Percentiles rank a stretch among this genome's conserved stretches.
Conservation (phyloP, 2,329 filamentous ascomycete species). For the Stemphylium vesicarium region DNA sequence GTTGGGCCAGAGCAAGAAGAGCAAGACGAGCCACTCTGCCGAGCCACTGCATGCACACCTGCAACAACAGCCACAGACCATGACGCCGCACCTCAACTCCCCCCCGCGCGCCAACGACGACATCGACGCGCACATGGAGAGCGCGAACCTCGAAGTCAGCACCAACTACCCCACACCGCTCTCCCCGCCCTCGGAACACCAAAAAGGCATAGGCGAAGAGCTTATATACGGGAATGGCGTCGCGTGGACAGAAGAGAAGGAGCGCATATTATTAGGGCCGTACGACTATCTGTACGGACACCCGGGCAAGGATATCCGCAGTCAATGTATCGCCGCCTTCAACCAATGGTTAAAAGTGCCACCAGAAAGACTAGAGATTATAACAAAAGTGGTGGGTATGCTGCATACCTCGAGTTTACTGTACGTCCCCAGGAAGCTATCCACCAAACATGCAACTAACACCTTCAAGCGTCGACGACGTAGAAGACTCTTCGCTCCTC, state of each 20-base stretch:
- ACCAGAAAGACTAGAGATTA: constrained; percentile 70
- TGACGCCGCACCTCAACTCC: constrained; percentile 11
- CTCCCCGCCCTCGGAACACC: constrained; percentile 33
- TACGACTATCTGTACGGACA: constrained; percentile 81
- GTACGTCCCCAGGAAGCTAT: constrained; percentile 30
- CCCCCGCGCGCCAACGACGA: background rate
- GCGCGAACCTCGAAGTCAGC: constrained; percentile 17
- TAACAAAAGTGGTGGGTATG: constrained; percentile 82
- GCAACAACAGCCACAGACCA: constrained; percentile 15
- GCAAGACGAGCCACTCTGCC: constrained; percentile 39
- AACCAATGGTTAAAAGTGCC: constrained; percentile 82
- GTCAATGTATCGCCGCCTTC: constrained; percentile 80
- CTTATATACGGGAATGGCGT: constrained; percentile 51
- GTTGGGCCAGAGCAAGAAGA: constrained; percentile 50
- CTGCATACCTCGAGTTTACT: constrained; percentile 83
- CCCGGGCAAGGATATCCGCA: constrained; percentile 84
- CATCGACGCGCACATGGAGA: constrained; percentile 10
- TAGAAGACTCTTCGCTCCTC: constrained; percentile 79
- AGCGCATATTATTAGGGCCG: constrained; percentile 76
- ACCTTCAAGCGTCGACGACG: constrained; percentile 70
- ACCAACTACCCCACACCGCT: constrained; percentile 39
- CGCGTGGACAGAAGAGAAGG: constrained; percentile 75
- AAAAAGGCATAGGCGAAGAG: constrained; percentile 43
- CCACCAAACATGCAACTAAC: background rate
- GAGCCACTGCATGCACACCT: constrained; percentile 18